Evolutionary conservation across 2,329 filamentous ascomycete genomes (phyloP), one percentile per base, ranked within the genome.

Genomic region (Escovopsis sp.): DNA sequence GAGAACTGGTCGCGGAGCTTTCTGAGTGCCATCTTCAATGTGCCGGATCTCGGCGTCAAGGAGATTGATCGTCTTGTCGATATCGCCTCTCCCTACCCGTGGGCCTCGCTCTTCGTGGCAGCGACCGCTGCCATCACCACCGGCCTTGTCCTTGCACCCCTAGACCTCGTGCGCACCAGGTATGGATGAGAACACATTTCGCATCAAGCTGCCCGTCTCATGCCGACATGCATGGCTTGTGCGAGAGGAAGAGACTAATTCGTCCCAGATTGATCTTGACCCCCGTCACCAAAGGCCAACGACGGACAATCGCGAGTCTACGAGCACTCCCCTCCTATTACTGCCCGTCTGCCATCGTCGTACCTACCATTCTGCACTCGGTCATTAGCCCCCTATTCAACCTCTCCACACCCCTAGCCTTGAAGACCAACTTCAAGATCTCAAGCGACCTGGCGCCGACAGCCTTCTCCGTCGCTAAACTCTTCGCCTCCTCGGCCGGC

Each of bases 1-100:
- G 90, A 96, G 54, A 87, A 84, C 46, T 98, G 92, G 77, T 82
- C 87, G 9, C 74, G 86, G 48, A 90, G 85, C 48, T 70, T 94
- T 35, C 67, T 96, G n/a, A 85, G 85, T 31, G 88, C 90, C 2
- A 67, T 96, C 5, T 70, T 96, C 46, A 92, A 92, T 42, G 72
- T 96, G 12, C 87, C 88, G 1, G 88, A 96, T 49, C 64, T 85
- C 23, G 82, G 80, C 8, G 62, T 85, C 36, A 75, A 72, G 45
- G 79, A 82, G 38, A 77, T 85, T 31, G 86, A 93, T 50, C 76
- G 87, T 15, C 63, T 88, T 39, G 63, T 75, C 37, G 71, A 73
- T 41, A 67, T 76, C 40, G 82, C 83, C 11, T 85, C 82, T 9
- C 79, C 86, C 2, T 85, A 83, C 41, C 87, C 88, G 0, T 72